These are phyloP conservation scores for Colletotrichum sp. DNA, from an alignment of 2,329 filamentous ascomycete species.

Conservation along the genomic window DNA sequence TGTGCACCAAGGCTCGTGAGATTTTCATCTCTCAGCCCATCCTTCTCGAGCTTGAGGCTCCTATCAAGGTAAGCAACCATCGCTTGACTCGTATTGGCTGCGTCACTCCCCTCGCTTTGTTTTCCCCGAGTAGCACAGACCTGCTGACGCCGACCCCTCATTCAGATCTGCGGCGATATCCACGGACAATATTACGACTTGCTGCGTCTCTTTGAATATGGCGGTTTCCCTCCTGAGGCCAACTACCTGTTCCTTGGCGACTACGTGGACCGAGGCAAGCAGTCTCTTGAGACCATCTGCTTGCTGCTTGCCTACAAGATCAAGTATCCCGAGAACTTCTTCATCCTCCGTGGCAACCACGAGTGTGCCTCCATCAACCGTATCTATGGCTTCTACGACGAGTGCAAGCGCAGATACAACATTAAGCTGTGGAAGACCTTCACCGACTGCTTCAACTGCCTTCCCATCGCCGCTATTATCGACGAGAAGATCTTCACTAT, in stretches of 20 bases:
- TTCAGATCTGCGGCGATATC: constrained; percentile 97
- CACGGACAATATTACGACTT: constrained; percentile 99
- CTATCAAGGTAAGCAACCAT: constrained; percentile 82
- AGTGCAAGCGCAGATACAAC: constrained; percentile 99
- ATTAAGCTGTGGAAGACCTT: constrained; percentile 99
- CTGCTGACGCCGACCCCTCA: constrained; percentile 22
- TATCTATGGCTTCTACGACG: constrained; percentile 99
- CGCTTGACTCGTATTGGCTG: neutral
- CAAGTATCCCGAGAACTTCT: constrained; percentile 99
- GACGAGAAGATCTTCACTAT: constrained; percentile 99
- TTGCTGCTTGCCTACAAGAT: constrained; percentile 98
- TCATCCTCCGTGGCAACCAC: constrained; percentile 97
- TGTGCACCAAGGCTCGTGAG: constrained; percentile 98
- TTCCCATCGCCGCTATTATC: constrained; percentile 98
- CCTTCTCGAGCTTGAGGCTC: constrained; percentile 94
- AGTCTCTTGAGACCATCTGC: constrained; percentile 98
- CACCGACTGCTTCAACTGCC: constrained; percentile 98
- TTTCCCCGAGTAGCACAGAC: neutral
- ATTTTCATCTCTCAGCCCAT: constrained; percentile 99
- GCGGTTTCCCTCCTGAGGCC: constrained; percentile 96
- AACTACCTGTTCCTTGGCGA: constrained; percentile 99
- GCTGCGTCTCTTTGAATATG: constrained; percentile 95
- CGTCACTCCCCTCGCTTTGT: neutral
- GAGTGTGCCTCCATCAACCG: constrained; percentile 99
- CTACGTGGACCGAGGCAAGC: constrained; percentile 98